Percentiles rank a stretch among this genome's conserved stretches.
Conservation (phyloP, 2,329 filamentous ascomycete genomes). For the Colletotrichum tanaceti region DNA sequence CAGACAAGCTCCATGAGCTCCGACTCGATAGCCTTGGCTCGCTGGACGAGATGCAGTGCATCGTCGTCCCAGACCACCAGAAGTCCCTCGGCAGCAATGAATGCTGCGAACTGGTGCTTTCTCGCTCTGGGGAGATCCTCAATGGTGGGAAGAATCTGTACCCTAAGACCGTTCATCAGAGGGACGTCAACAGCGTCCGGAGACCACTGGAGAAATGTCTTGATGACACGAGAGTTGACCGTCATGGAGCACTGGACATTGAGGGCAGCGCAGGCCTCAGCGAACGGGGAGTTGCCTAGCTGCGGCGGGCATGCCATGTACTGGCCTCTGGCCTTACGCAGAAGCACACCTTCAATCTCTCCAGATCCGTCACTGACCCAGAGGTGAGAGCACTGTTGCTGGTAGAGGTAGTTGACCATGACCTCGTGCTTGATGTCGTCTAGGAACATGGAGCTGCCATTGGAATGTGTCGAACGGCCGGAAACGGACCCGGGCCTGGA, state of each 20-base stretch:
- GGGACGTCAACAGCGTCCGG: conserved; percentile 80
- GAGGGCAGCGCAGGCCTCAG: conserved; percentile 72
- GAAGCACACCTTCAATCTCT: conserved; percentile 76
- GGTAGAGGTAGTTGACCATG: conserved; percentile 86
- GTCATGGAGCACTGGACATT: conserved; percentile 86
- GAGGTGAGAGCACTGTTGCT: conserved; percentile 79
- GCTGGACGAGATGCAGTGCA: conserved; percentile 74
- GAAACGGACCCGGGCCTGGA: conserved; percentile 66
- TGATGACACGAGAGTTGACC: conserved; percentile 82
- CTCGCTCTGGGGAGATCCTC: conserved; percentile 76
- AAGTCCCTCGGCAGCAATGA: conserved; percentile 76
- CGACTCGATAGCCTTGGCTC: conserved; percentile 78
- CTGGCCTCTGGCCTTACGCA: conserved; percentile 74
- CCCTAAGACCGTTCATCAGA: conserved; percentile 78
- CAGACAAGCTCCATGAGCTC: conserved; percentile 84
- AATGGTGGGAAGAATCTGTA: conserved; percentile 79
- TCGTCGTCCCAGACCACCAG: conserved; percentile 88
- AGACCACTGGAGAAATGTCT: conserved; percentile 79
- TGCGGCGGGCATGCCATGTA: conserved; percentile 80
- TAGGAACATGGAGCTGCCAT: conserved; percentile 65
- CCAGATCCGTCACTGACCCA: conserved; percentile 79
- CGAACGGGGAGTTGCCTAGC: conserved; percentile 71
- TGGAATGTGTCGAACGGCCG: conserved; percentile 59
- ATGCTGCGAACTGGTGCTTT: conserved; percentile 85
- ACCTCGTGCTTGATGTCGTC: conserved; percentile 84